Percentiles rank a stretch among this genome's conserved stretches.
phyloP scores from a whole-genome alignment of 441 rosid species.

The Jatropha multifida region DNA sequence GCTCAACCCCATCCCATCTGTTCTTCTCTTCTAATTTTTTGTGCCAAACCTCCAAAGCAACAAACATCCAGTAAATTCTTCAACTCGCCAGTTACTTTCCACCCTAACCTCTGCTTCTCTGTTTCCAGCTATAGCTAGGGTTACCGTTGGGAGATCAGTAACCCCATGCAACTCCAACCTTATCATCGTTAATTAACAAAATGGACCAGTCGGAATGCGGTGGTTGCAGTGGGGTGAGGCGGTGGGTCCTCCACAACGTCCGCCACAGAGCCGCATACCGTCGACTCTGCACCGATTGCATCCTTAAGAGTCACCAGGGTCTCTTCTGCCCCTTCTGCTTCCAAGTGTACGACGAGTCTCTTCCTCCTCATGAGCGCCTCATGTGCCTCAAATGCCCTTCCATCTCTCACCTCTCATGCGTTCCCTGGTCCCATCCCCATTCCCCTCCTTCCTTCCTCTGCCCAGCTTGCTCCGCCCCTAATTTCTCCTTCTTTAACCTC shows the following conservation, averaged over 20 bases:
- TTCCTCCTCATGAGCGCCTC: conserved; percentile 35
- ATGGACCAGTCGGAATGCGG: conserved; percentile 41
- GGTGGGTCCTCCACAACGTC: conserved; percentile 55
- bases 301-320: conserved; percentile 53
- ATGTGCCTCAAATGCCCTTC: conserved; percentile 66
- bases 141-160: not conserved
- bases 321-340: conserved; percentile 70
- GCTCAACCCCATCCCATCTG: too few relatives aligned
- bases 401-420: conserved; percentile 54
- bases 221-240: conserved; percentile 41
- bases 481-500: conserved; percentile 49
- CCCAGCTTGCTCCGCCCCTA: conserved; percentile 60
- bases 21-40: too few relatives aligned
- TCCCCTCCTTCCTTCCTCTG: conserved; percentile 50
- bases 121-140: not conserved
- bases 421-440: conserved; percentile 26
- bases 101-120: too few relatives aligned
- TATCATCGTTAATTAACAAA: not conserved
- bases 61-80: too few relatives aligned
- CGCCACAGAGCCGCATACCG: conserved; percentile 46
- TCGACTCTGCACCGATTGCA: conserved; percentile 71
- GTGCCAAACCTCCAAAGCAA: too few relatives aligned
- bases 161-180: not conserved
- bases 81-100: too few relatives aligned
- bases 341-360: conserved; percentile 31